These are phyloP conservation scores for Microcos paniculata DNA, from an alignment of 345 rosid species.

Conservation along the genomic window DNA sequence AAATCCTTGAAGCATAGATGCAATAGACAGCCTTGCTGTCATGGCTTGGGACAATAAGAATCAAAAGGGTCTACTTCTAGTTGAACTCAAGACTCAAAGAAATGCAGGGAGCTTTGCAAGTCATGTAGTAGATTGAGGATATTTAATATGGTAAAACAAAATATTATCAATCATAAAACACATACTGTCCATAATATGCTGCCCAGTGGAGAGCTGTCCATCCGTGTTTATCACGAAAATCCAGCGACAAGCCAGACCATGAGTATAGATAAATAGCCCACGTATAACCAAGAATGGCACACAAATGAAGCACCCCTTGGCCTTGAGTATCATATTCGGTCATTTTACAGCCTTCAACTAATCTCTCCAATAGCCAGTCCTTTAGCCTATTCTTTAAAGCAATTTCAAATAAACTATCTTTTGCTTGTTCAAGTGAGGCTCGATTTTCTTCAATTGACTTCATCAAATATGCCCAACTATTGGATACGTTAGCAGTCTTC, in stretches of 20 bases:
- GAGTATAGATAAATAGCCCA: conserved; percentile 79
- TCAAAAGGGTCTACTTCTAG: not conserved
- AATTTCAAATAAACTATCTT: conserved; percentile 62
- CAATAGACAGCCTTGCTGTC: not conserved
- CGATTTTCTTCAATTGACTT: conserved; percentile 55
- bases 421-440: conserved; percentile 57
- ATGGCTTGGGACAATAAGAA: not conserved
- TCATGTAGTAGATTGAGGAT: not conserved
- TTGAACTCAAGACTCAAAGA: not conserved
- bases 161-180: conserved; percentile 7
- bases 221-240: conserved; percentile 85
- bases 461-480: conserved; percentile 68
- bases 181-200: conserved; percentile 78
- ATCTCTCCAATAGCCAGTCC: conserved; percentile 92
- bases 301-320: conserved; percentile 86
- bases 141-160: not conserved
- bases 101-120: conserved; percentile 1
- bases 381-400: conserved; percentile 66
- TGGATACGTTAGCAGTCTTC: conserved; percentile 48
- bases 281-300: conserved; percentile 81
- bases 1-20: not conserved
- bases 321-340: conserved; percentile 70
- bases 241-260: conserved; percentile 74
- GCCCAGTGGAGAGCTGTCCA: conserved; percentile 99
- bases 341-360: conserved; percentile 56